Evolutionary conservation across 345 rosid genomes (phyloP), one percentile per base, ranked within the genome.

Genomic region (Clausena lansium): DNA sequence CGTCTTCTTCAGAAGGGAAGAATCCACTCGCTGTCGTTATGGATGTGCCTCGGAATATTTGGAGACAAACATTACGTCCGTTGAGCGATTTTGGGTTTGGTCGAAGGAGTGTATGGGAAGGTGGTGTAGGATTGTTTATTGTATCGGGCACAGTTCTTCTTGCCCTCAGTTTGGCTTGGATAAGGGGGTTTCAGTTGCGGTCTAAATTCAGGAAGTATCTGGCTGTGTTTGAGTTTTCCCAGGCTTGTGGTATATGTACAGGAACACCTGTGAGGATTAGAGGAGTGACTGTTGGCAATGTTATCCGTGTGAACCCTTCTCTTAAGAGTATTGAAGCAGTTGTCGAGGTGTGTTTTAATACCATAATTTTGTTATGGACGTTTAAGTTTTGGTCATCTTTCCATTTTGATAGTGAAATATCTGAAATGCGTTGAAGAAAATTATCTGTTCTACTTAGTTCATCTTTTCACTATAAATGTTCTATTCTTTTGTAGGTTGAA

Each of bases 211-310:
- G 94, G 83, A 97, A 97, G 80, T 97, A 97, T 66, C 60, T 85
- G 76, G 95, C 96, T 11, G 94, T 88, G 55, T 87, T 97, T 76
- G 97, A 97, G 80, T 94, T 97, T 72, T 65, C 87, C 65, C 94
- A 93, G 77, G 99, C 99, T 14, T 84, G 85, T 27, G 99, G 98
- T 14, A 94, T 97, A 84, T 88, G 91, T 83, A 91, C 98, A 0
- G 99, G 98, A 64, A 97, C 99, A 7, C 91, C 93, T 3, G 96
- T 97, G 82, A 89, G 99, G 88, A 97, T 97, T 72, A 90, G 99
- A 82, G 99, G 99, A 72, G 98, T 91, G 38, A 87, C 91, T 58
- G 98, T 97, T 82, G 99, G 99, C 68, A 89, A 90, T 55, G 90
- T 97, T 9, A 88, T 97, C 65, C 92, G 90, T 64, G 97, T 97